Conservation (phyloP, 176 grass and related monocot species). For the Musa acuminata region DNA sequence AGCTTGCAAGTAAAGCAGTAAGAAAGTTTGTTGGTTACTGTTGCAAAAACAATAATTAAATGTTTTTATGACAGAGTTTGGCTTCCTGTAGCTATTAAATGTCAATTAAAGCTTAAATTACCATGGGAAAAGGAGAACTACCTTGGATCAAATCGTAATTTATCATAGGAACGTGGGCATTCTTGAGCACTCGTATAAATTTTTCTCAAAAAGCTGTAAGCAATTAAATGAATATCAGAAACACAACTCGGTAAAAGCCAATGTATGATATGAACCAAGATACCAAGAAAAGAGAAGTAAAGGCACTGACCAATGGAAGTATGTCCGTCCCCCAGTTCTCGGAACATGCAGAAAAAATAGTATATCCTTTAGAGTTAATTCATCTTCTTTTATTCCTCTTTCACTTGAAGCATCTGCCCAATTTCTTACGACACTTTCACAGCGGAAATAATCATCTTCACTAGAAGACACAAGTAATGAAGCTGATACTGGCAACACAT, state of each 20-base stretch:
- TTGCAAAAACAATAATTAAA: not conserved
- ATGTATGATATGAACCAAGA: not conserved
- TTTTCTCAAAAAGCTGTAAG: constrained; percentile 72
- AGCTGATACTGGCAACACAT: not conserved
- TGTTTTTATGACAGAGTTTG: not conserved
- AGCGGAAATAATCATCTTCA: constrained; percentile 35
- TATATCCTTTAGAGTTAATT: constrained; percentile 64
- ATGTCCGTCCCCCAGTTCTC: constrained; percentile 80
- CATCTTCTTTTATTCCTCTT: constrained; percentile 34
- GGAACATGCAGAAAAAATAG: constrained; percentile 97
- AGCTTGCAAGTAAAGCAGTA: not conserved
- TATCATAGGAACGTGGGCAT: constrained; percentile 85
- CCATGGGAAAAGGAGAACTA: constrained; percentile 24
- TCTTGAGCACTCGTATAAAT: constrained; percentile 62
- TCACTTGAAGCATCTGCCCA: constrained; percentile 49
- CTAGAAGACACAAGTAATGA: constrained; percentile 4
- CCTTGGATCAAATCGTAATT: constrained; percentile 75
- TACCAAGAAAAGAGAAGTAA: not conserved
- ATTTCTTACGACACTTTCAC: constrained; percentile 45
- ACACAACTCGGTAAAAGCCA: not conserved
- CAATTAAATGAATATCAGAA: not conserved
- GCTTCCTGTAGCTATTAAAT: not conserved
- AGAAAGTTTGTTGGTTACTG: not conserved
- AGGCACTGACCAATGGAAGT: constrained; percentile 70
- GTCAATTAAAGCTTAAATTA: not conserved